Base-by-base conservation (phyloP, 2,329 filamentous ascomycete genomes). In the Microascus cirrosus region DNA sequence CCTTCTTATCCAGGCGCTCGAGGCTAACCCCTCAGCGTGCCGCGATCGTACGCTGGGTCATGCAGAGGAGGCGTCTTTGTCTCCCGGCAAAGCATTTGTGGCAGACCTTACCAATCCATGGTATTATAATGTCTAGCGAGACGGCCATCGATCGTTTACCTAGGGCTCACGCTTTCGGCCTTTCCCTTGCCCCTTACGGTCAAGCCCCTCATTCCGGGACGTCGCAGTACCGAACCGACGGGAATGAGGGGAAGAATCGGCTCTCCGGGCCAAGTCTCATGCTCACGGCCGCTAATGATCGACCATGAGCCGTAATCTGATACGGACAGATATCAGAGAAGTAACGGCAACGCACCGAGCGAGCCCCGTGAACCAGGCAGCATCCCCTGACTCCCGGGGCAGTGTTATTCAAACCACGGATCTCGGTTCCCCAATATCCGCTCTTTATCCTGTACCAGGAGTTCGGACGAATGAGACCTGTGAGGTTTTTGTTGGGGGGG, bases 281-380 rank as follows among this genome's bases (percentile, higher is more conserved):
- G 32, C 48, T 20, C 28, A 32, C 28, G 39, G 20, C 34, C 50
- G 50, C 22, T 18, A 50, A 53, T 42, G 56, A 57, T 57, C 56
- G 56, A 45, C 56, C 22, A 35, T 20, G 50, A 57, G 52, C 34
- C 48, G 18, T 32, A 54, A 39, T 15, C 56, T 57, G 56, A 57
- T 54, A 57, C 56, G 53, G 22, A 8, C 20, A 50, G 12, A 13
- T 24, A 50, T 50, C 18, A 20, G 22, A 24, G 45, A 24, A 50
- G 7, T 20, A 8, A 22, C 20, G 7, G 45, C 45, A 50, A 12
- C n/a, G 6, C 20, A 6, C 20, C 45, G 18, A 10, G n/a, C 15
- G 42, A n/a, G 42, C 8, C 42, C 42, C n/a, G 6, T 22, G 20
- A 12, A 11, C 45, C 45, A 10, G 20, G 6, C 20, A 8, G 3